Base-by-base conservation (phyloP, 169 alveolate genomes). In the Plasmodium gaboni region DNA sequence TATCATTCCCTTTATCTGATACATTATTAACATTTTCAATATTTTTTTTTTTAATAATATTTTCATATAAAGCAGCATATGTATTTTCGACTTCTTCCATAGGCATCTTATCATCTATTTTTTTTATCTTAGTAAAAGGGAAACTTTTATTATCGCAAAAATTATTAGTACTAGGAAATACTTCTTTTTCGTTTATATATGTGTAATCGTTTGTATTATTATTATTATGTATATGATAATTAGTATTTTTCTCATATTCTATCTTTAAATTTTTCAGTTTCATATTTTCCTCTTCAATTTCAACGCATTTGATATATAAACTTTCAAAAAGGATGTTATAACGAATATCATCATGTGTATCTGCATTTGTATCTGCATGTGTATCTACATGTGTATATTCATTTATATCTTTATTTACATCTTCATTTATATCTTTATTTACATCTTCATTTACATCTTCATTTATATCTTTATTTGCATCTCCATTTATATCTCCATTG, bases 251-350 rank as follows among this genome's bases (percentile, higher is more conserved):
- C 3, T 61, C 50, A 61, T 61, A 24, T 61, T 17, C 17, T n/a
- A 6, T 65, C 46, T 32, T 26, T 9, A 28, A 55, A 19, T 26
- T 61, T 26, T 10, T 61, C 1, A 17, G 17, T 5, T 12, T 17
- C 6, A 19, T 24, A 12, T 22, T 19, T 26, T 61, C 70, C 17
- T 4, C 22, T 2, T 65, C 42, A 13, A 22, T 28, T 65, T 12
- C 22, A 48, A 65, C 13, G 28, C 42, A 65, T 65, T 28, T 65
- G 13, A 28, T 65, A 65, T 53, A 65, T n/a, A 65, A 32, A 32
- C 73, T 28, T 32, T 28, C 28, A 65, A 65, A 65, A 61, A 61
- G 13, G 13, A 38, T 19, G 19, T 8, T 55, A 17, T 55, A 15
- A 55, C 24, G n/a, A 1, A 6, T 61, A 22, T 24, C 70, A 3